A percentile compares a stretch with the other conserved stretches of the same genome.
Evolutionary conservation across 75 land plant genomes (phyloP).

Genomic region (Adiantum capillusveneris): DNA sequence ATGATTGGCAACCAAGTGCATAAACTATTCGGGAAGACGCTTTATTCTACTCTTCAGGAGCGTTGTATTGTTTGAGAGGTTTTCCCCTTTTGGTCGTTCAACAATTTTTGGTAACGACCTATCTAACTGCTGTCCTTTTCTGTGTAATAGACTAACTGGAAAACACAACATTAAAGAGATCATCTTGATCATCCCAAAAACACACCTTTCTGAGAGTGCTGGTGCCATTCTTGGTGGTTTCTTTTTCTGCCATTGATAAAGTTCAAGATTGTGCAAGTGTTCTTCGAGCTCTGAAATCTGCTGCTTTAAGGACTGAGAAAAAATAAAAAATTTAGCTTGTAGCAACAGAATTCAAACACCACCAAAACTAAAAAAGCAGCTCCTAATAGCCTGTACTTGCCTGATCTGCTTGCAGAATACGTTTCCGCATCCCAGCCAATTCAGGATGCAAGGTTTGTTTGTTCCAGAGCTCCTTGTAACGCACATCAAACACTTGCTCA

Average conservation of each 20-base stretch:
- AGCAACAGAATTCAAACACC: too few species aligned
- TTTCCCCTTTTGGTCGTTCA: too few species aligned
- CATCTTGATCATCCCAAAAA: too few species aligned
- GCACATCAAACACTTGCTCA: slow-evolving; percentile 65
- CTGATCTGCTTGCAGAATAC: slow-evolving; percentile 50
- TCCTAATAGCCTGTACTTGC: slow-evolving; percentile 18
- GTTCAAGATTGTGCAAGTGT: slow-evolving; percentile 76
- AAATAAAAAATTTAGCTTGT: neutral
- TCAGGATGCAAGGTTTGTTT: slow-evolving; percentile 75
- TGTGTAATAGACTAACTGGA: too few species aligned
- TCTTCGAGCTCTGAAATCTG: slow-evolving; percentile 71
- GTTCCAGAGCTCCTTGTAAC: slow-evolving; percentile 73
- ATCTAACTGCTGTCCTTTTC: too few species aligned
- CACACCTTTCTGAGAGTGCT: neutral
- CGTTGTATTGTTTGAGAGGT: too few species aligned
- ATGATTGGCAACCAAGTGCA: too few species aligned
- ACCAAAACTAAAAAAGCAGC: neutral
- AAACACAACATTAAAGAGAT: too few species aligned
- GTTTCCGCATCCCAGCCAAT: slow-evolving; percentile 51
- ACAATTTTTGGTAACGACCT: too few species aligned
- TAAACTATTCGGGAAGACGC: too few species aligned
- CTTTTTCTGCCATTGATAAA: slow-evolving; percentile 14
- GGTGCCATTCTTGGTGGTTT: neutral
- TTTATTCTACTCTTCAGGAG: too few species aligned
- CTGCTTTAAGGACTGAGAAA: slow-evolving; percentile 54